These are phyloP conservation scores for Pachysandra terminalis DNA, from an alignment of 164 flowering plant genomes.

Conservation along the genomic window DNA sequence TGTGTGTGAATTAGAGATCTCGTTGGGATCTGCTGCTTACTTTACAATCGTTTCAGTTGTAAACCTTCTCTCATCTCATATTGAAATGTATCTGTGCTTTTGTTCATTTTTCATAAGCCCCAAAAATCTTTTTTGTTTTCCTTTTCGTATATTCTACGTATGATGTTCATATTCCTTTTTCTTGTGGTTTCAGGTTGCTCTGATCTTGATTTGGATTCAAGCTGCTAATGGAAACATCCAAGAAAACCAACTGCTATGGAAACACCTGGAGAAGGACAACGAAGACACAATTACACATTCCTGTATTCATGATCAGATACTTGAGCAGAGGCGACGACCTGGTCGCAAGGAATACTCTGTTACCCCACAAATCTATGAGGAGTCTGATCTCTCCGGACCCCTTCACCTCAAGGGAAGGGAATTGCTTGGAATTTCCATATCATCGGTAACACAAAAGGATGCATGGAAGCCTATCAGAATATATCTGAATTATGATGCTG, in stretches of 20 bases:
- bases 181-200: slow-evolving; percentile 41
- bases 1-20: background rate
- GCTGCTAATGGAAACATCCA: slow-evolving; percentile 28
- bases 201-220: slow-evolving; percentile 41
- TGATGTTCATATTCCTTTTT: slow-evolving; percentile 4
- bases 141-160: background rate
- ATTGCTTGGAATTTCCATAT: slow-evolving; percentile 48
- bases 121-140: background rate
- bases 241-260: slow-evolving; percentile 30
- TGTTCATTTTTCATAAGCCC: background rate
- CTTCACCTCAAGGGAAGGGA: slow-evolving; percentile 58
- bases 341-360: slow-evolving; percentile 84
- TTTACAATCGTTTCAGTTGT: background rate
- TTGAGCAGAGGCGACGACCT: slow-evolving; percentile 82
- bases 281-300: slow-evolving; percentile 67
- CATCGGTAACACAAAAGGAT: slow-evolving; percentile 27
- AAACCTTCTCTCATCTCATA: too few species aligned
- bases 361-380: slow-evolving; percentile 78
- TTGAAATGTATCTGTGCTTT: background rate
- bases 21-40: background rate
- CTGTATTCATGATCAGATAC: slow-evolving; percentile 94
- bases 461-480: slow-evolving; percentile 83
- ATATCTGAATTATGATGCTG: slow-evolving; percentile 95
- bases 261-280: slow-evolving; percentile 31
- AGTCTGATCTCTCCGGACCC: slow-evolving; percentile 30